Percentiles rank a stretch among this genome's conserved stretches.
Conservation (phyloP, 306 rosid species). For the Medicago arabica region DNA sequence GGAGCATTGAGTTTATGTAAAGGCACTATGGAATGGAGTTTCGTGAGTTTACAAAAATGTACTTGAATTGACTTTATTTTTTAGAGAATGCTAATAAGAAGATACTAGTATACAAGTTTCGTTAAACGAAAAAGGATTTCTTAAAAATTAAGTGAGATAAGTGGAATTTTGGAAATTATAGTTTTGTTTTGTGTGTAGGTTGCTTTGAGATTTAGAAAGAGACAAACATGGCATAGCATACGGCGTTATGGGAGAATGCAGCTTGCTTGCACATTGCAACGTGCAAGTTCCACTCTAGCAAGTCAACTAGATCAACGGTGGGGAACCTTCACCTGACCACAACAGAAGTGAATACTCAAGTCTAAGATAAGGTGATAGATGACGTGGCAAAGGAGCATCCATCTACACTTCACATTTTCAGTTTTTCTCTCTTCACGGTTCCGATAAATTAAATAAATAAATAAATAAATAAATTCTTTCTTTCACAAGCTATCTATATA, state of each 20-base stretch:
- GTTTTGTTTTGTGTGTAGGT: background rate
- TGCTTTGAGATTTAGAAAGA: background rate
- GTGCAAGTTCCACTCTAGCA: background rate
- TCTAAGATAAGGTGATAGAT: background rate
- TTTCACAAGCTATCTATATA: background rate
- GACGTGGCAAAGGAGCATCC: background rate
- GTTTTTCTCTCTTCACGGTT: background rate
- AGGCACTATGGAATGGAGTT: no score
- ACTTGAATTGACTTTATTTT: no score
- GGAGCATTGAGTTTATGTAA: no score
- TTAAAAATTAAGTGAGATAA: no score
- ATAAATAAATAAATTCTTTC: background rate
- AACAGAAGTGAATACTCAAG: background rate
- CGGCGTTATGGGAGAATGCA: background rate
- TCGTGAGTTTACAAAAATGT: no score
- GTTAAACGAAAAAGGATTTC: no score
- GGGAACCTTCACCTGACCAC: background rate
- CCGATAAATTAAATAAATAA: background rate
- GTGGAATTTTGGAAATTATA: no score
- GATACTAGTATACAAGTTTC: no score
- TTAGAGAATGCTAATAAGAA: no score
- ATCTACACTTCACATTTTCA: background rate
- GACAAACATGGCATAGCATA: background rate
- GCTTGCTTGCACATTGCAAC: constrained; percentile 3
- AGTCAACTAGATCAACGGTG: background rate